Base-by-base conservation (phyloP, 1,139 yeast genomes). In the Pichia sp. region DNA sequence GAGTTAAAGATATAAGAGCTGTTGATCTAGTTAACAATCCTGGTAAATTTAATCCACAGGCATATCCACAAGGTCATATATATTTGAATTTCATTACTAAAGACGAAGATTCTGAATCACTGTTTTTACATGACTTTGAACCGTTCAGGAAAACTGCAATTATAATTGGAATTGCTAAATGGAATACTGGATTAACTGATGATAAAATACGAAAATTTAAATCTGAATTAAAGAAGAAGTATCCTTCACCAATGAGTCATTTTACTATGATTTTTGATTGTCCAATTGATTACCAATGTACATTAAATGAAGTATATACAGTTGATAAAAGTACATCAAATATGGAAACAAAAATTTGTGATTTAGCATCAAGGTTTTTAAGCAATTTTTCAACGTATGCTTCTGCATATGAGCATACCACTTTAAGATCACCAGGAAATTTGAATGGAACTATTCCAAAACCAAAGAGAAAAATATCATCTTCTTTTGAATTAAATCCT, bases 41-140 rank as follows among this genome's bases (percentile, higher is more conserved):
- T 20, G 72, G 81, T 18, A 68, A 70, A 53, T 89, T 89, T 69
- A 85, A 86, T 57, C 97, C 97, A 1, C 94, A 83, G 59, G 81
- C 84, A 0, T 86, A 79, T 59, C 96, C 97, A 1, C 74, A 76
- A 45, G 97, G 97, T 0, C 69, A 82, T 45, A 66, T 87, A 1
- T 63, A 79, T 16, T 84, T 76, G 57, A 83, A 83, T 49, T 79
- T 80, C 54, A 67, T 64, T 23, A 66, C 77, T 0, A 58, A 74
- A 1, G 64, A 69, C 30, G 74, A 76, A 13, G 87, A 83, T 50
- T 70, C 73, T 24, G 86, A 82, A 45, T 70, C 75, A 22, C 67
- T 80, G 11, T 83, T 85, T 51, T 69, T 90, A 47, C 87, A 85
- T 57, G 97, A 90, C 64, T 80, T 90, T 55, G 97, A 92, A 64